A percentile compares a stretch with the other conserved stretches of the same genome.
Conservation (phyloP, 2,329 filamentous ascomycete species). For the Aspergillus sp. region DNA sequence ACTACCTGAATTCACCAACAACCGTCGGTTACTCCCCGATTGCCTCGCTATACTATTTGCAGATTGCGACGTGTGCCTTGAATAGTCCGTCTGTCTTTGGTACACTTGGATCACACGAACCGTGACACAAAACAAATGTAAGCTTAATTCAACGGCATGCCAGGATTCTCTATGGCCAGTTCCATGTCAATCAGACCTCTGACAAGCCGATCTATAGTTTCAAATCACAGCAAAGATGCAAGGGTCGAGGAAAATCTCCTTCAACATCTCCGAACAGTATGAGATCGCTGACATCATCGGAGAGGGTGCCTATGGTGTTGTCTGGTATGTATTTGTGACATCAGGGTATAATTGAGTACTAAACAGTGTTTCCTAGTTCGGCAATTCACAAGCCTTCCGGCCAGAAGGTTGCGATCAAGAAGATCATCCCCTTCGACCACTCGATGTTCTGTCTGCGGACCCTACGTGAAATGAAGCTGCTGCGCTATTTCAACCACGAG, state of each 20-base stretch:
- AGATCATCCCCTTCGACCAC: constrained; percentile 98
- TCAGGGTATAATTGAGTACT: constrained; percentile 5
- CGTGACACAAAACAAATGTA: background rate
- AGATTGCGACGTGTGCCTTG: too few species aligned
- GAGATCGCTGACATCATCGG: constrained; percentile 99
- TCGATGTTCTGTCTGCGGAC: constrained; percentile 98
- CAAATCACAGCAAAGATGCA: constrained; percentile 7
- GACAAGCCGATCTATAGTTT: background rate
- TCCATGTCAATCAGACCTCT: too few species aligned
- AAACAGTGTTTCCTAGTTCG: constrained; percentile 54
- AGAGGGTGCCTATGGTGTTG: constrained; percentile 95
- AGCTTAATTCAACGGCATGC: background rate
- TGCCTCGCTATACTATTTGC: too few species aligned
- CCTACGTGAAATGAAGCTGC: constrained; percentile 96
- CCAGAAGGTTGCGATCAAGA: constrained; percentile 99
- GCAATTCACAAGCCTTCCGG: constrained; percentile 96
- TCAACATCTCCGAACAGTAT: constrained; percentile 99
- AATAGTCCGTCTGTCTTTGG: too few species aligned
- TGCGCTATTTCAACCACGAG: constrained; percentile 99
- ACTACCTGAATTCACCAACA: too few species aligned
- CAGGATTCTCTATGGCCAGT: too few species aligned
- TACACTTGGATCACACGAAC: too few species aligned
- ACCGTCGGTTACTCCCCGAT: too few species aligned
- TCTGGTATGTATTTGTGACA: constrained; percentile 62
- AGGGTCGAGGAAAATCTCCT: constrained; percentile 86